A percentile compares a stretch with the other conserved stretches of the same genome.
These are phyloP conservation scores for Chloranthus sessilifolius DNA, from an alignment of 164 flowering plant species.

Conservation along the genomic window DNA sequence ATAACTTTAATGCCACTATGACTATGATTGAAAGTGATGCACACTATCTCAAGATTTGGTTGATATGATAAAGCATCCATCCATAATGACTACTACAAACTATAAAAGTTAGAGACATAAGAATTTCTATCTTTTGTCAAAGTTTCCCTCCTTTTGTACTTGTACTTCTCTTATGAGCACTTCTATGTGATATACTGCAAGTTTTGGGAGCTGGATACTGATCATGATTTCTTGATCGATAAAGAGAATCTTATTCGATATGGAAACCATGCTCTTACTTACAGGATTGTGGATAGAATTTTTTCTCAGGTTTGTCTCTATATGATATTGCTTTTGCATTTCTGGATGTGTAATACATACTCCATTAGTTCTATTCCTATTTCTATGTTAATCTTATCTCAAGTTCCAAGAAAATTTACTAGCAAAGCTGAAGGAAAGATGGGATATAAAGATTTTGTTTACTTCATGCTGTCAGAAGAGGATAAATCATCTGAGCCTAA, in stretches of 20 bases:
- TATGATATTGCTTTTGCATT: neutral
- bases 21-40: neutral
- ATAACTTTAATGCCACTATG: neutral
- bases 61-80: neutral
- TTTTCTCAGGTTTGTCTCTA: conserved; percentile 74
- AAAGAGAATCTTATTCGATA: conserved; percentile 90
- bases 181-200: conserved; percentile 98
- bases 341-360: neutral
- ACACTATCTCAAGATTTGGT: neutral
- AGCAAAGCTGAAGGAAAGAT: conserved; percentile 88
- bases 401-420: conserved; percentile 86
- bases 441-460: conserved; percentile 98
- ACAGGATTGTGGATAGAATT: conserved; percentile 90
- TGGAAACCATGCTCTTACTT: conserved; percentile 95
- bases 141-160: too few relatives aligned
- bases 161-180: conserved; percentile 96
- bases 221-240: conserved; percentile 94
- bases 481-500: conserved; percentile 94
- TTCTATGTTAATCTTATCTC: conserved; percentile 9
- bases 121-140: neutral
- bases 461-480: conserved; percentile 92
- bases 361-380: neutral
- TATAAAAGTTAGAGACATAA: neutral
- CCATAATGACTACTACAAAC: neutral
- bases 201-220: conserved; percentile 97